A percentile compares a stretch with the other conserved stretches of the same genome.
Evolutionary conservation across 1,284 basidiomycete species (phyloP).

Genomic region (Marasmius oreades): DNA sequence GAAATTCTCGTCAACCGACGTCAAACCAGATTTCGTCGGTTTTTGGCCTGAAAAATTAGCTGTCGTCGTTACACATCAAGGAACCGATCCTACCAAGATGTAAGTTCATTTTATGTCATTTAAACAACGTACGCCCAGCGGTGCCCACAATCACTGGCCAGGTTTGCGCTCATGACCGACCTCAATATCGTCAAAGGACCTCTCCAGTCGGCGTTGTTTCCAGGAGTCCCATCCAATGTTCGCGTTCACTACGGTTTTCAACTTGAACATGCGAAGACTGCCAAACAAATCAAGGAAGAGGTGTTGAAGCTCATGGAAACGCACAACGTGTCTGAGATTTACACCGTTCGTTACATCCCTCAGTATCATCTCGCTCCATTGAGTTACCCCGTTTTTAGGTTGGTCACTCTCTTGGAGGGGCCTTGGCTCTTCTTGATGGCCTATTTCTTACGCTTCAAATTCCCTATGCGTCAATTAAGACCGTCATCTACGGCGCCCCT

Average conservation of each 20-base stretch:
- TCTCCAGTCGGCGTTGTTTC: constrained; percentile 44
- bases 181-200: constrained; percentile 31
- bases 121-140: not conserved
- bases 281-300: constrained; percentile 33
- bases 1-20: not conserved
- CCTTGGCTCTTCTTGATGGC: constrained; percentile 50
- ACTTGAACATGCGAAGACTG: constrained; percentile 40
- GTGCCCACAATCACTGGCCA: constrained; percentile 18
- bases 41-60: constrained; percentile 42
- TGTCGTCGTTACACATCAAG: constrained; percentile 50
- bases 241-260: constrained; percentile 48
- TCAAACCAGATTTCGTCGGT: constrained; percentile 40
- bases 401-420: constrained; percentile 57
- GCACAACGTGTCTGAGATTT: constrained; percentile 31
- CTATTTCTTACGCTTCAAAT: constrained; percentile 47
- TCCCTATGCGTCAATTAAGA: constrained; percentile 37
- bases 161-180: constrained; percentile 46
- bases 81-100: constrained; percentile 49
- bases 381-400: constrained; percentile 26
- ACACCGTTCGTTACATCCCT: constrained; percentile 28
- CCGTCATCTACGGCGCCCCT: constrained; percentile 48
- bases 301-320: constrained; percentile 33
- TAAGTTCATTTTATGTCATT: constrained; percentile 17
- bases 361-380: not conserved
- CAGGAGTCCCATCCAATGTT: constrained; percentile 35